Evolutionary conservation across 169 alveolate genomes (phyloP), one percentile per base, ranked within the genome.

Genomic region (Plasmodium knowlesi): DNA sequence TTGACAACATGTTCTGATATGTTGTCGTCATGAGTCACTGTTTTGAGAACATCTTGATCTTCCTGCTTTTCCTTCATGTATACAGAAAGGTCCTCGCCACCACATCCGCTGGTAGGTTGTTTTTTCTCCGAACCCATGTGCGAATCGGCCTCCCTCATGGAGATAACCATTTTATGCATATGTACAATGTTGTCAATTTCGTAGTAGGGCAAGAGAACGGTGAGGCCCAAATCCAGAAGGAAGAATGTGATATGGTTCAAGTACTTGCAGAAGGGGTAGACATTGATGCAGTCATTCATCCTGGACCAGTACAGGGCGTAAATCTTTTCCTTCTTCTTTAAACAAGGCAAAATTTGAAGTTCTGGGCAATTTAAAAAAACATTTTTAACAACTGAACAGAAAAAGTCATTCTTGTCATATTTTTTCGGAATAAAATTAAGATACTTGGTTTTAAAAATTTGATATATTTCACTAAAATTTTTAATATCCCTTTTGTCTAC

Each of bases 301-400:
- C 34, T 78, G 10, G 28, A 43, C 94, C 94, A 89, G 72, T 54
- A 80, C 6, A 89, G 57, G 12, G 83, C 41, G 73, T 89, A 89
- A 43, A 89, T 46, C 5, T 25, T 67, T 43, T 89, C 94, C 32
- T 30, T 81, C 72, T 89, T 89, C 83, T 89, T 54, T 19, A 89
- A 86, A 73, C 94, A 78, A 19, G 94, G 94, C 73, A 89, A 89
- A 39, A 89, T 89, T 67, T 89, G 73, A 78, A 89, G 94, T 89
- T 89, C 94, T 34, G 43, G 10, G 46, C 94, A 89, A 89, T 89
- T 57, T 39, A 80, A 22, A 81, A 89, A 79, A 25, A 79, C 90
- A 89, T 79, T 37, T 61, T 41, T 89, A 28, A 89, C 76, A 80
- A 89, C 94, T 9, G 80, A 30, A 41, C 67, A n/a, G 34, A 89